Evolutionary conservation across 2,329 filamentous ascomycete species (phyloP).

Genomic region (Colletotrichum costaricense): DNA sequence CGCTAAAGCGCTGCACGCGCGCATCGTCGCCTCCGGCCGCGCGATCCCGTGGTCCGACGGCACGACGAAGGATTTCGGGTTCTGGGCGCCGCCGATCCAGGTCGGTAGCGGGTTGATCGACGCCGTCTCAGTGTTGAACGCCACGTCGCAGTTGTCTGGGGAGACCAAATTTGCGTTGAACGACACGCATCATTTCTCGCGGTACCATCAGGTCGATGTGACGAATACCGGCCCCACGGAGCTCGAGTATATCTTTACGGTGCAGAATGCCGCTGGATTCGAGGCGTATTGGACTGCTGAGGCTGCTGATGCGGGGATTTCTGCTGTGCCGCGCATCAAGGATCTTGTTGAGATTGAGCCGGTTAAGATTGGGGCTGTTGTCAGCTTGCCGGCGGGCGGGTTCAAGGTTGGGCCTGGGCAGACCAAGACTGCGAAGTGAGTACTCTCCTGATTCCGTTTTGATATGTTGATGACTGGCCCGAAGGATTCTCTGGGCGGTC

Average conservation of each 20-base stretch:
- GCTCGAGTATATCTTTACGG: slow-evolving; percentile 45
- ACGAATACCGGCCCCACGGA: slow-evolving; percentile 49
- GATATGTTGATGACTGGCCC: no score
- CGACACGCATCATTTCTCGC: slow-evolving; percentile 51
- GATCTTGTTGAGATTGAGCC: slow-evolving; percentile 30
- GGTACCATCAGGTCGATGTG: slow-evolving; percentile 42
- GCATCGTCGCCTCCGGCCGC: slow-evolving; percentile 34
- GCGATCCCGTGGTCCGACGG: slow-evolving; percentile 30
- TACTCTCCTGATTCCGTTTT: no score
- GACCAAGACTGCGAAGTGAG: slow-evolving; percentile 34
- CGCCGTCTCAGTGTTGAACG: slow-evolving; percentile 38
- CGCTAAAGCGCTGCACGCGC: slow-evolving; percentile 29
- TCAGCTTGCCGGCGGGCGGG: slow-evolving; percentile 25
- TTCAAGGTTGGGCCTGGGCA: slow-evolving; percentile 32
- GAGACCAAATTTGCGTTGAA: slow-evolving; percentile 53
- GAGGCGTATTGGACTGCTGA: slow-evolving; percentile 40
- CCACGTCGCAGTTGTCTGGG: slow-evolving; percentile 46
- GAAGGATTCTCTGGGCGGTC: no score
- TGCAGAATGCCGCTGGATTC: slow-evolving; percentile 48
- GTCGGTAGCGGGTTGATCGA: slow-evolving; percentile 53
- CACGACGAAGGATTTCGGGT: slow-evolving; percentile 35
- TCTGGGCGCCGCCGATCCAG: slow-evolving; percentile 48
- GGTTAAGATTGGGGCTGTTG: slow-evolving; percentile 9
- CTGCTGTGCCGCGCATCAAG: slow-evolving; percentile 16
- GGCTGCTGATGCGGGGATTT: slow-evolving; percentile 1